Conservation (phyloP, 1,139 yeast species). For the Kodamaea suecica region DNA sequence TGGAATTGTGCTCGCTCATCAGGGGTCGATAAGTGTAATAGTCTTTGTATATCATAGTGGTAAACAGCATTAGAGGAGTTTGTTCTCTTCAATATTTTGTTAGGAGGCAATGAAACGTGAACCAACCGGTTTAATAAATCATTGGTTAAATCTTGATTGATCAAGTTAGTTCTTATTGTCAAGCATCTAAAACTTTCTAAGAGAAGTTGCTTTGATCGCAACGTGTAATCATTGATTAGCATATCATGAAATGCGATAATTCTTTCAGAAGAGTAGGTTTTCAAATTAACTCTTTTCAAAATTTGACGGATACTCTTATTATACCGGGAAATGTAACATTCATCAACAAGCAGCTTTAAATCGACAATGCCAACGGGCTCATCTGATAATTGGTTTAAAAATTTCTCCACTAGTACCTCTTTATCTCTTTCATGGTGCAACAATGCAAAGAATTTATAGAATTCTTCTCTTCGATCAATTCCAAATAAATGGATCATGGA, state of each 20-base stretch:
- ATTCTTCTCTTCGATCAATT: neutral
- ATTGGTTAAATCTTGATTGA: slow-evolving; percentile 14
- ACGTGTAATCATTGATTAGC: slow-evolving; percentile 6
- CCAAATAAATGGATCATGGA: slow-evolving; percentile 3
- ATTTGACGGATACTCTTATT: slow-evolving; percentile 5
- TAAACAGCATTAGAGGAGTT: slow-evolving; percentile 3
- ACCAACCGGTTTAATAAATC: slow-evolving; percentile 16
- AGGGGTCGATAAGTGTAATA: slow-evolving; percentile 13
- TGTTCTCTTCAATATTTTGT: slow-evolving; percentile 7
- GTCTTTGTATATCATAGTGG: slow-evolving; percentile 19
- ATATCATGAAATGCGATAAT: slow-evolving; percentile 1
- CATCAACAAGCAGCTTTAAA: slow-evolving; percentile 1
- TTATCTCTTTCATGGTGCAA: neutral
- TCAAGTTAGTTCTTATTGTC: slow-evolving; percentile 16
- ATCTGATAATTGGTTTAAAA: neutral
- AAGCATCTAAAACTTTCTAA: slow-evolving; percentile 24
- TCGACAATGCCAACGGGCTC: neutral
- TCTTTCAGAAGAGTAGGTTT: slow-evolving; percentile 1
- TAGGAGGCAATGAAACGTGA: slow-evolving; percentile 8
- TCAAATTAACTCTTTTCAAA: slow-evolving; percentile 3
- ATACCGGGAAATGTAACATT: slow-evolving; percentile 1
- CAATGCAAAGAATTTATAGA: neutral
- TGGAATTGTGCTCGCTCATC: slow-evolving; percentile 24
- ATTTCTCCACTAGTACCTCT: slow-evolving; percentile 1
- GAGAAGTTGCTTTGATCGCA: slow-evolving; percentile 18